Base-by-base conservation (phyloP, 1,284 basidiomycete species). In the Entoloma clypeatum region DNA sequence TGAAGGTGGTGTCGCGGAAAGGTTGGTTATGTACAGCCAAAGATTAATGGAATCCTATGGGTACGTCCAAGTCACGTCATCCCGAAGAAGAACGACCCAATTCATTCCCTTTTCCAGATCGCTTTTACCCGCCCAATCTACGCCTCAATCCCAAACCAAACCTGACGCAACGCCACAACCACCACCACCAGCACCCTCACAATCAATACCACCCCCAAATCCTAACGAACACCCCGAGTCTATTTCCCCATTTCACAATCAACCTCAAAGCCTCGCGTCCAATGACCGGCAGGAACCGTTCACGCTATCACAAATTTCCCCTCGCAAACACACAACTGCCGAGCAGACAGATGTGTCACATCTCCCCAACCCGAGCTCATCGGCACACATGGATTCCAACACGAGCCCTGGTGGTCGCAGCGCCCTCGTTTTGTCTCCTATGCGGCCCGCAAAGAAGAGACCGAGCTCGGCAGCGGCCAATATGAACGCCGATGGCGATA, bases 291-390 rank as follows among this genome's bases (percentile, higher is more conserved):
- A 57, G 44, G 47, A 47, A 23, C 61, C 60, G 24, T 49, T 77
- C 34, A 72, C 70, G 29, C 32, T 76, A 48, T 74, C 72, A 37
- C 73, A 76, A 51, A 61, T 76, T 50, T 76, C 75, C 7, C 73
- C 75, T 44, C 56, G 55, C 43, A 74, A 75, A 49, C 30, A n/a
- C n/a, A n/a, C n/a, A n/a, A n/a, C 39, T 40, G 28, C 40, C n/a
- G 39, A 43, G 39, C 11, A 28, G 14, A 9, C 9, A 5, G 26
- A 28, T 10, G 4, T 9, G 5, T 4, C 14, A 10, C 26, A 10
- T 4, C 11, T 28, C 9, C 26, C 42, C 32, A 43, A 25, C 26
- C 36, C 52, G 44, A 45, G 47, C 39, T 45, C 51, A 41, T 47
- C 54, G 49, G 51, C 30, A n/a, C n/a, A n/a, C 44, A 41, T 39